Evolutionary conservation across 1,284 basidiomycete species (phyloP), one percentile per base, ranked within the genome.

Genomic region (Hemileia vastatrix): DNA sequence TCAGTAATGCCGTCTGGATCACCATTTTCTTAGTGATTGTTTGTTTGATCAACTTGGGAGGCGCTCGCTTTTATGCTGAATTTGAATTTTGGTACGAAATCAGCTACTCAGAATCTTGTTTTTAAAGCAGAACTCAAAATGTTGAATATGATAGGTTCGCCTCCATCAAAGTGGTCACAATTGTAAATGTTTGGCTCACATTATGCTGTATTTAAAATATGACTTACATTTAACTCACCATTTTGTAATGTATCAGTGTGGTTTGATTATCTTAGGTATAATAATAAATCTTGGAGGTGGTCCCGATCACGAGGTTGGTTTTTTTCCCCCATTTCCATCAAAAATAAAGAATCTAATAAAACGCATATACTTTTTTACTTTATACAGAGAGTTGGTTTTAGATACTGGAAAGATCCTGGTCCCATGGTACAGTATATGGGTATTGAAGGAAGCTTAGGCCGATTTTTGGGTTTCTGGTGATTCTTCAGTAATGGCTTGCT

Each of bases 141-240:
- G 8, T 8, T 18, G n/a, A n/a, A n/a, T 50, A 31, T 57, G 18
- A 36, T 19, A 60, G 84, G 83, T 66, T 75, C 70, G 82, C 81
- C 6, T 85, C 85, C 6, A 85, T 89, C 76, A 89, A 90, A 77
- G 85, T 90, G 19, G 77, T 89, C 55, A 87, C 86, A 2, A 87
- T 89, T 27, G 58, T 60, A 44, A 51, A 31, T 4, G n/a, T 33
- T 50, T 18, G 21, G 21, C 21, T 18, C 2, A 27, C 1, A 19
- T 23, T 13, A 18, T 13, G 8, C 43, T 21, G 0, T 5, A n/a
- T 21, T 32, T 9, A 24, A 56, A 9, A 18, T 31, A 1, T n/a
- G 24, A 18, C 15, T 67, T 8, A 63, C 62, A 24, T 54, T 66
- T 32, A 56, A 50, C 54, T 44, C 15, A 31, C 51, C 13, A 13